A percentile compares a stretch with the other conserved stretches of the same genome.
These are phyloP conservation scores for Groenewaldozyma sp. DNA, from an alignment of 1,139 yeast genomes.

Conservation along the genomic window DNA sequence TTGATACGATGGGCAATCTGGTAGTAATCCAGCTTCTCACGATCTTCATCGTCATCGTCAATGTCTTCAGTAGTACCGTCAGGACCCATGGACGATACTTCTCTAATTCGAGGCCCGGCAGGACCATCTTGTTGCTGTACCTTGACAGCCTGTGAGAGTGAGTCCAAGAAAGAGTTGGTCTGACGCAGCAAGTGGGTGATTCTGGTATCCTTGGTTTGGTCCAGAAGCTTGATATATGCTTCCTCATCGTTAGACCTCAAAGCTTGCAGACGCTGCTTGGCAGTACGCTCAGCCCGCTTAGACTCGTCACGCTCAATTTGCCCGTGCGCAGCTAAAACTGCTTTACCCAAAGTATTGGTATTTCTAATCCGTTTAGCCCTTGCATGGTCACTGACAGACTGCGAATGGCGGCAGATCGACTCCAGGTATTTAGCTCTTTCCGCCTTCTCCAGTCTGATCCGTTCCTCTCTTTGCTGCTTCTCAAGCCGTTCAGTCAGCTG, in stretches of 20 bases:
- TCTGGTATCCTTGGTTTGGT: slow-evolving; percentile 96
- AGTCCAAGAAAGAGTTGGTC: slow-evolving; percentile 82
- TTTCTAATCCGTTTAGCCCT: slow-evolving; percentile 1
- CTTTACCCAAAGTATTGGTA: slow-evolving; percentile 27
- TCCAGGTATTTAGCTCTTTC: slow-evolving; percentile 30
- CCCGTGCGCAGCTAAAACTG: slow-evolving; percentile 50
- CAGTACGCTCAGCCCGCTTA: slow-evolving; percentile 77
- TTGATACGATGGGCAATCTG: slow-evolving; percentile 87
- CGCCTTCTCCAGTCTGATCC: slow-evolving; percentile 35
- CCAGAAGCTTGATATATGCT: slow-evolving; percentile 88
- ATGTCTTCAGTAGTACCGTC: slow-evolving; percentile 28
- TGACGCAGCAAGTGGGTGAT: slow-evolving; percentile 89
- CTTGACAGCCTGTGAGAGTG: slow-evolving; percentile 83
- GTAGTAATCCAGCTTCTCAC: slow-evolving; percentile 75
- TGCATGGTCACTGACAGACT: neutral
- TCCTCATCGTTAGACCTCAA: slow-evolving; percentile 96
- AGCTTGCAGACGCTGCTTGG: slow-evolving; percentile 96
- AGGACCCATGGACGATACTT: slow-evolving; percentile 13
- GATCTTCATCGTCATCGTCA: slow-evolving; percentile 43
- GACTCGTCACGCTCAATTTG: slow-evolving; percentile 85
- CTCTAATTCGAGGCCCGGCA: no score
- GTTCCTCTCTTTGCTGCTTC: slow-evolving; percentile 45
- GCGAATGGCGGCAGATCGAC: slow-evolving; percentile 28
- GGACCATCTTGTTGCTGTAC: slow-evolving; percentile 68
- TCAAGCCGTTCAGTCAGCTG: slow-evolving; percentile 55